phyloP scores from a whole-genome alignment of 148 eudicot genomes.

The Camellia granthamiana region DNA sequence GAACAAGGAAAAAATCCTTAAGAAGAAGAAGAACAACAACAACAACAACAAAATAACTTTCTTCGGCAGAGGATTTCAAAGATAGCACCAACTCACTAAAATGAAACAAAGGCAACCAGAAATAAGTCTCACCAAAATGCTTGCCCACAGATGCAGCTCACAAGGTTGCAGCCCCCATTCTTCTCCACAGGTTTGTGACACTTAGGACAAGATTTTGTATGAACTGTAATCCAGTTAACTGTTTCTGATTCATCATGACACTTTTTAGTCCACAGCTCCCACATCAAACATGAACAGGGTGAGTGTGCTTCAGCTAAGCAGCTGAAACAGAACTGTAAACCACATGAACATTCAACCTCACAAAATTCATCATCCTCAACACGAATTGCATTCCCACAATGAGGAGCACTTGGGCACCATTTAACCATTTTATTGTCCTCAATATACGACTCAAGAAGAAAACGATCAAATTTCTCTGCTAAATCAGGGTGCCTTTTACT shows the following conservation, averaged over 20 bases:
- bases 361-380: slow-evolving; percentile 53
- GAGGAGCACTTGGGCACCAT: slow-evolving; percentile 85
- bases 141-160: slow-evolving; percentile 65
- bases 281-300: slow-evolving; percentile 81
- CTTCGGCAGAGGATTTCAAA: not conserved
- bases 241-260: slow-evolving; percentile 64
- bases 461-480: slow-evolving; percentile 68
- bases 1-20: not conserved
- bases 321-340: slow-evolving; percentile 70
- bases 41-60: not conserved
- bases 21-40: not conserved
- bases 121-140: slow-evolving; percentile 55
- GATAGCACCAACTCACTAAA: not conserved
- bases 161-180: slow-evolving; percentile 78
- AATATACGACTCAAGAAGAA: slow-evolving; percentile 70
- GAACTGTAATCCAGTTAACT: slow-evolving; percentile 60
- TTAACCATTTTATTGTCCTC: slow-evolving; percentile 75
- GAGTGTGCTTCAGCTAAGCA: slow-evolving; percentile 72
- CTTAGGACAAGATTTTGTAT: slow-evolving; percentile 69
- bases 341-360: slow-evolving; percentile 77
- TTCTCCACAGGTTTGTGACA: slow-evolving; percentile 75
- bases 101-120: slow-evolving; percentile 6
- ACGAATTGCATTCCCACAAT: slow-evolving; percentile 80
- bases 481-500: slow-evolving; percentile 46
- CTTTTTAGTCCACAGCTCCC: slow-evolving; percentile 72